Conservation (phyloP, 192 early-diverging fungal species). For the Backusella sp. region DNA sequence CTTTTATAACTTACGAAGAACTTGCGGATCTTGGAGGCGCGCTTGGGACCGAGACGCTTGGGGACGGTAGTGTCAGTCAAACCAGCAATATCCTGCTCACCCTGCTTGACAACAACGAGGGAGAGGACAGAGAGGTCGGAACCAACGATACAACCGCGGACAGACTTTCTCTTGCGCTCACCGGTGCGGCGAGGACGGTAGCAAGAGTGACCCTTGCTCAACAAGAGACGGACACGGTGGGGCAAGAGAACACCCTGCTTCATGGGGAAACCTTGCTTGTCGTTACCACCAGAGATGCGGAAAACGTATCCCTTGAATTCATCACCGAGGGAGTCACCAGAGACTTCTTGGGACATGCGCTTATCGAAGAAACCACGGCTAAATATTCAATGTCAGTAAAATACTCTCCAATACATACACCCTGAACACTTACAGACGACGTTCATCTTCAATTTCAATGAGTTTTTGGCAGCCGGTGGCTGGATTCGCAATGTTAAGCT, state of each 20-base stretch:
- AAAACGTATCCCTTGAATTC: conserved; percentile 99
- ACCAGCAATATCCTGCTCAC: conserved; percentile 92
- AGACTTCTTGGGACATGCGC: conserved; percentile 95
- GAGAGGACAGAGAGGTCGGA: too few species aligned
- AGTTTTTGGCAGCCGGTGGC: conserved; percentile 98
- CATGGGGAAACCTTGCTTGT: conserved; percentile 99
- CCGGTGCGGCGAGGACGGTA: conserved; percentile 96
- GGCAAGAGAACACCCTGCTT: conserved; percentile 95
- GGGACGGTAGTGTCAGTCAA: conserved; percentile 91
- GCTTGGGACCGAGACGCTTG: conserved; percentile 99
- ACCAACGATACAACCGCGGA: too few species aligned
- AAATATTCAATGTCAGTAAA: neutral
- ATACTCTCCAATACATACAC: neutral
- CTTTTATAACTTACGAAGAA: conserved; percentile 82
- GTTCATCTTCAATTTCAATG: conserved; percentile 97
- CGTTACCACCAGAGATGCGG: conserved; percentile 99
- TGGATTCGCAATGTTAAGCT: conserved; percentile 99
- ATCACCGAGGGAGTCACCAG: conserved; percentile 94
- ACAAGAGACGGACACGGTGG: conserved; percentile 76
- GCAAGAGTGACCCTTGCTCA: conserved; percentile 97
- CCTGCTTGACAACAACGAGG: too few species aligned
- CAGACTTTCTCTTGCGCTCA: too few species aligned
- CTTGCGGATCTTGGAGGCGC: conserved; percentile 98
- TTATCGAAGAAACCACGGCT: conserved; percentile 98
- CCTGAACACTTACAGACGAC: conserved; percentile 65